Evolutionary conservation across 2,329 filamentous ascomycete genomes (phyloP).

Genomic region (Parascedosporium putredinis): DNA sequence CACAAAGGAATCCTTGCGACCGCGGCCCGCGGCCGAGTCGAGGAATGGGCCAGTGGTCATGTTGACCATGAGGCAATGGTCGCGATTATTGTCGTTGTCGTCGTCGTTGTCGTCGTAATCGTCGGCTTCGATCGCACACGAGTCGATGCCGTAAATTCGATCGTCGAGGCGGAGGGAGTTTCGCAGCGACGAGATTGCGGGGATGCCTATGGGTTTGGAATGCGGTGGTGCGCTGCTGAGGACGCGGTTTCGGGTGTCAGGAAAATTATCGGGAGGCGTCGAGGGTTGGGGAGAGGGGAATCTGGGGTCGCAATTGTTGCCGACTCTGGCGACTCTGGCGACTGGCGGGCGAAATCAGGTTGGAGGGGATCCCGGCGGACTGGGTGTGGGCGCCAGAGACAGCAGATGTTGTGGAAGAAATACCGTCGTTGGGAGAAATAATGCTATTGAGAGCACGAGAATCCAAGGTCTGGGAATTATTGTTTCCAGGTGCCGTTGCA

Average conservation of each 20-base stretch:
- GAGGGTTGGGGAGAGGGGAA: not conserved
- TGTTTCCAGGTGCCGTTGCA: not conserved
- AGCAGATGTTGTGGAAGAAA: not conserved
- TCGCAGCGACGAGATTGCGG: not conserved
- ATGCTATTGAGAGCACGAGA: constrained; percentile 4
- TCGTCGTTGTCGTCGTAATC: not conserved
- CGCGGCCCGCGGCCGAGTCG: constrained; percentile 44
- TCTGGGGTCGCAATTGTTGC: not conserved
- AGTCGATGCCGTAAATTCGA: not conserved
- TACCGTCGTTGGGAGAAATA: not conserved
- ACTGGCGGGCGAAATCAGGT: not conserved
- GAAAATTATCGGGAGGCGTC: not conserved
- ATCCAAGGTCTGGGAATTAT: constrained; percentile 8
- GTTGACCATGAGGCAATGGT: constrained; percentile 21
- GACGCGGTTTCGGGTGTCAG: not conserved
- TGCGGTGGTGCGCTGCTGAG: not conserved
- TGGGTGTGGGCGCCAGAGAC: not conserved
- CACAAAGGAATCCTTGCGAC: constrained; percentile 55
- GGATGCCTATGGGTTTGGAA: not conserved
- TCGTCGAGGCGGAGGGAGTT: not conserved
- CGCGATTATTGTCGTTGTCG: not conserved
- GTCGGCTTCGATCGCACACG: not conserved
- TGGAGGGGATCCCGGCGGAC: not conserved
- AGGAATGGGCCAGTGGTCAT: constrained; percentile 52
- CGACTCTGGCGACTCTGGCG: not conserved